These are phyloP conservation scores for Sanghuangporus baumii DNA, from an alignment of 1,284 basidiomycete species.

Conservation along the genomic window DNA sequence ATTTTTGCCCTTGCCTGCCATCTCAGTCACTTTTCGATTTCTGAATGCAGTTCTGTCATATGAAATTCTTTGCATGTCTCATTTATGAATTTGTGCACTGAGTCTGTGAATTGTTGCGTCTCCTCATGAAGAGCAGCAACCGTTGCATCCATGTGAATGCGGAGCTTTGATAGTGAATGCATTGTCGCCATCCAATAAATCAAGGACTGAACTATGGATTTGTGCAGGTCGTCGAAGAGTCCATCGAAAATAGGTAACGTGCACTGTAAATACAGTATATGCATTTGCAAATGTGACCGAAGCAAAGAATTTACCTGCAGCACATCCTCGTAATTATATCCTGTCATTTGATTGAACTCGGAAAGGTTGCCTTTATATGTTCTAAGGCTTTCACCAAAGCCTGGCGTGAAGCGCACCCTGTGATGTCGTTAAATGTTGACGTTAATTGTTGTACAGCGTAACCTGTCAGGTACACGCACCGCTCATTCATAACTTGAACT, in stretches of 20 bases:
- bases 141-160: conserved; percentile 26
- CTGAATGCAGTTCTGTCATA: conserved; percentile 20
- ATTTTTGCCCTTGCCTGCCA: background rate
- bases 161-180: conserved; percentile 28
- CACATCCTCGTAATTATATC: conserved; percentile 26
- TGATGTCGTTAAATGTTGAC: background rate
- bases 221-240: conserved; percentile 22
- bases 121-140: conserved; percentile 18
- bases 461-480: background rate
- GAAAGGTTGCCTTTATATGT: conserved; percentile 22
- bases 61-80: conserved; percentile 18
- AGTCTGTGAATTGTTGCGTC: conserved; percentile 20
- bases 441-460: background rate
- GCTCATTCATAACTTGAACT: conserved; percentile 10
- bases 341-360: conserved; percentile 27
- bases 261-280: background rate
- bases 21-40: conserved; percentile 12
- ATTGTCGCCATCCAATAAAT: conserved; percentile 24
- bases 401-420: conserved; percentile 1
- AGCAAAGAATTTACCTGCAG: conserved; percentile 22
- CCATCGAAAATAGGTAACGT: conserved; percentile 25
- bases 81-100: conserved; percentile 19
- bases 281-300: background rate
- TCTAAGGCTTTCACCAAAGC: conserved; percentile 23
- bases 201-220: conserved; percentile 20